Conservation (phyloP, 495 filamentous ascomycete genomes). For the Tetracladium setigerum region DNA sequence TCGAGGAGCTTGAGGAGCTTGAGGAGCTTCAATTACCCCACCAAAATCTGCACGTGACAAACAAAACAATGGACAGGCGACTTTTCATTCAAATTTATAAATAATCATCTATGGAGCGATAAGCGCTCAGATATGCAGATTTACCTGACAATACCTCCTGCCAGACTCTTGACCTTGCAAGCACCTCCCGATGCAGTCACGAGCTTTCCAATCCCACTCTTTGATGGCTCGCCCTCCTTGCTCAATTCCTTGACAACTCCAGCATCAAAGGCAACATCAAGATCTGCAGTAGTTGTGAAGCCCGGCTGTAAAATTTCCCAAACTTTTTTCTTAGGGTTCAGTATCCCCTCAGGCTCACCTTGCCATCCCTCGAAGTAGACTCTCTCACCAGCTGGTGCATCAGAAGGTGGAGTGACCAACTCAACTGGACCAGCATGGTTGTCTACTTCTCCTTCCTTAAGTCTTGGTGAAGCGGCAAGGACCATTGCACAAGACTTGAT, state of each 20-base stretch:
- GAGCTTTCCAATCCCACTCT: conserved; percentile 60
- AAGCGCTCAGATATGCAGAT: no score
- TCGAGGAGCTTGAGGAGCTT: no score
- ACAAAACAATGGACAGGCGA: no score
- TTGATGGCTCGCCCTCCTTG: conserved; percentile 44
- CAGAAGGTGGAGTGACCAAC: conserved; percentile 79
- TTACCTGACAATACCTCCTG: conserved; percentile 63
- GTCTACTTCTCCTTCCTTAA: conserved; percentile 71
- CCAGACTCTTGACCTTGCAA: conserved; percentile 67
- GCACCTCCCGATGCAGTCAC: conserved; percentile 61
- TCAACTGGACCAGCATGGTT: conserved; percentile 87
- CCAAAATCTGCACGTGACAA: no score
- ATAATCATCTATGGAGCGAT: not conserved
- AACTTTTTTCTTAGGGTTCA: conserved; percentile 99
- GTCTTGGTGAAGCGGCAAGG: conserved; percentile 78
- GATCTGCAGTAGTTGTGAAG: conserved; percentile 72
- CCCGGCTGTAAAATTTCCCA: conserved; percentile 95
- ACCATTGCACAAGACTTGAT: conserved; percentile 97
- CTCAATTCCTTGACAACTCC: conserved; percentile 52
- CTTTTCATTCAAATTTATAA: no score
- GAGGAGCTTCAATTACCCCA: no score
- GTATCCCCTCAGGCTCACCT: conserved; percentile 80
- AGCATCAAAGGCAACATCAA: conserved; percentile 75
- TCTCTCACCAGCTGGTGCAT: conserved; percentile 70
- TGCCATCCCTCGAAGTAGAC: conserved; percentile 92